Conservation (phyloP, 257 asterid genomes). For the Linderniella brevidens region DNA sequence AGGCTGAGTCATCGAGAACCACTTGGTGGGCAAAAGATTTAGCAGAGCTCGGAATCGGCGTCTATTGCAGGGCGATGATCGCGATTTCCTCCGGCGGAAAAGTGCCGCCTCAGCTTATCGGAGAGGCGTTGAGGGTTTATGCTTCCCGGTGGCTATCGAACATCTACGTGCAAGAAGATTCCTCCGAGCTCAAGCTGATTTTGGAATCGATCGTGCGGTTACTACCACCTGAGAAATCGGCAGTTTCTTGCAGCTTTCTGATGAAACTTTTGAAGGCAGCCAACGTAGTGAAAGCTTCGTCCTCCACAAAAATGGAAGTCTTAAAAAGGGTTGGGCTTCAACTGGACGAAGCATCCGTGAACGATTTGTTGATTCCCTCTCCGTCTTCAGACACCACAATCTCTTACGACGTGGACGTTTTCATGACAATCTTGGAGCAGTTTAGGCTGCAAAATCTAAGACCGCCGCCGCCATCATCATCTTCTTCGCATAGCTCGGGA, state of each 20-base stretch:
- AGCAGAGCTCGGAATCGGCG: constrained; percentile 65
- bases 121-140: constrained; percentile 58
- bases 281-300: constrained; percentile 46
- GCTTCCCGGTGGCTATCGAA: constrained; percentile 66
- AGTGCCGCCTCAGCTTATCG: constrained; percentile 39
- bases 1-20: no score
- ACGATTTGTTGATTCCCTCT: constrained; percentile 56
- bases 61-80: constrained; percentile 83
- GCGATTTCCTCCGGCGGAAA: constrained; percentile 63
- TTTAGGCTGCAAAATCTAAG: constrained; percentile 67
- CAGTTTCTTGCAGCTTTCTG: constrained; percentile 66
- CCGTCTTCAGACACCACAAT: constrained; percentile 13
- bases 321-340: constrained; percentile 48
- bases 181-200: constrained; percentile 40
- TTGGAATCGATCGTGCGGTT: constrained; percentile 75
- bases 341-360: constrained; percentile 56
- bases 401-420: constrained; percentile 49
- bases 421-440: constrained; percentile 42
- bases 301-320: constrained; percentile 53
- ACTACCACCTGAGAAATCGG: constrained; percentile 53
- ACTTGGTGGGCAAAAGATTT: constrained; percentile 83
- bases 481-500: constrained; percentile 65
- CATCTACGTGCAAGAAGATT: constrained; percentile 19
- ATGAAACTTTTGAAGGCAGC: constrained; percentile 69
- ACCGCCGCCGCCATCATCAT: constrained; percentile 73